A percentile compares a stretch with the other conserved stretches of the same genome.
Conservation (phyloP, 169 alveolate genomes). For the Plasmodium coatneyi region DNA sequence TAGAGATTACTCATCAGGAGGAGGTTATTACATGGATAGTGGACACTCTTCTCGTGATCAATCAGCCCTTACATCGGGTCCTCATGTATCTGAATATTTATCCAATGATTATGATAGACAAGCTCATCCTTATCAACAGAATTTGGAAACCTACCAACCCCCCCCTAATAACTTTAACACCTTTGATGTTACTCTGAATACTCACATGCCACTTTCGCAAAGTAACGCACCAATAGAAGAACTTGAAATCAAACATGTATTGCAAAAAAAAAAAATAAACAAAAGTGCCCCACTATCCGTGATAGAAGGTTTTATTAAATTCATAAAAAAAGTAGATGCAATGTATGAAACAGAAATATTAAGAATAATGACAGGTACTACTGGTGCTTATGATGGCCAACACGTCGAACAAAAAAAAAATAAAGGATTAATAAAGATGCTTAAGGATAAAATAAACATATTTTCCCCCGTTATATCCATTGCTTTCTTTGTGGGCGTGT, state of each 20-base stretch:
- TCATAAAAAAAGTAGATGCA: conserved; percentile 12
- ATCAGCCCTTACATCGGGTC: too few relatives aligned
- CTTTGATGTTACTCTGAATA: background rate
- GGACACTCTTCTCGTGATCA: background rate
- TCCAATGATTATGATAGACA: background rate
- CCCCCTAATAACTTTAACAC: background rate
- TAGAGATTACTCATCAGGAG: background rate
- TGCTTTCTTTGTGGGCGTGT: background rate
- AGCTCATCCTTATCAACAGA: background rate
- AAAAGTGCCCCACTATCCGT: background rate
- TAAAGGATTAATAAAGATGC: background rate
- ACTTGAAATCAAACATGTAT: background rate
- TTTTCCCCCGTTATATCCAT: background rate
- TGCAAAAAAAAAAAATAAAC: background rate
- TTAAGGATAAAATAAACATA: background rate
- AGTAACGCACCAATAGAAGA: background rate
- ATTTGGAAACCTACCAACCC: background rate
- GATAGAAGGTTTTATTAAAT: background rate
- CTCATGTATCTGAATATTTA: background rate
- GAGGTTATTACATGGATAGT: background rate
- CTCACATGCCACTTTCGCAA: background rate
- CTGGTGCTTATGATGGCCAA: background rate
- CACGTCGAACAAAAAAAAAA: background rate
- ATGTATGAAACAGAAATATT: conserved; percentile 24
- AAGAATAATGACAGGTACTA: background rate